Conservation (phyloP, 2,329 filamentous ascomycete genomes). For the Blastomyces parvus region DNA sequence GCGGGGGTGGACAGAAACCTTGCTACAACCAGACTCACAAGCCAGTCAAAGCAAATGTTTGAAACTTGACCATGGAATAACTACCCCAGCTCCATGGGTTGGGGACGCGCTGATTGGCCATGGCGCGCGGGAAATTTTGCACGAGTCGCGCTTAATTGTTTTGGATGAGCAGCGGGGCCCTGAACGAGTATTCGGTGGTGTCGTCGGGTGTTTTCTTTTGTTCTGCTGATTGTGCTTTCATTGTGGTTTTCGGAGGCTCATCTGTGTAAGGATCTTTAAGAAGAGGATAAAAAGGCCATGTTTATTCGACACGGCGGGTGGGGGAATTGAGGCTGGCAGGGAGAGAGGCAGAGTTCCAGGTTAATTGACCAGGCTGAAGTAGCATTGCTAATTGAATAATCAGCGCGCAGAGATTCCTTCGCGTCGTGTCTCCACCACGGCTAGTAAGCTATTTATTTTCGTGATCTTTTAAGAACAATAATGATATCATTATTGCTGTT, state of each 20-base stretch:
- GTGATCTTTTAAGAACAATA: neutral
- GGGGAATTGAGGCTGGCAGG: neutral
- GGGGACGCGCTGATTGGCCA: neutral
- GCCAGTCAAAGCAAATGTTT: too few species aligned
- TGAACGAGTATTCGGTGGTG: neutral
- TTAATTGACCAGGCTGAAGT: neutral
- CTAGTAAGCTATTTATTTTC: neutral
- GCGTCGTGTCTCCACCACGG: neutral
- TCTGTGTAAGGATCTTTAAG: neutral
- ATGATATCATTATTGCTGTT: neutral
- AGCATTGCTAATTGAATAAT: neutral
- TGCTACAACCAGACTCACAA: too few species aligned
- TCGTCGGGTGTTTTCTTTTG: neutral
- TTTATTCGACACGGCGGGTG: neutral
- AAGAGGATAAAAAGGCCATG: neutral
- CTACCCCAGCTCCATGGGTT: neutral
- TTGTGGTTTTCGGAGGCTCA: neutral
- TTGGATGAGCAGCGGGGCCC: neutral
- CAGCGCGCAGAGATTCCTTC: neutral
- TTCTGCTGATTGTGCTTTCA: neutral
- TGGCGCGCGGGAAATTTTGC: neutral
- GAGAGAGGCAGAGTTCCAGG: neutral
- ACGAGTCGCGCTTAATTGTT: neutral
- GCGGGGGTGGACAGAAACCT: too few species aligned
- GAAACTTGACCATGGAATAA: too few species aligned